These are phyloP conservation scores for Amaranthus hypochondriacus DNA, from an alignment of 148 eudicot genomes.

Conservation along the genomic window DNA sequence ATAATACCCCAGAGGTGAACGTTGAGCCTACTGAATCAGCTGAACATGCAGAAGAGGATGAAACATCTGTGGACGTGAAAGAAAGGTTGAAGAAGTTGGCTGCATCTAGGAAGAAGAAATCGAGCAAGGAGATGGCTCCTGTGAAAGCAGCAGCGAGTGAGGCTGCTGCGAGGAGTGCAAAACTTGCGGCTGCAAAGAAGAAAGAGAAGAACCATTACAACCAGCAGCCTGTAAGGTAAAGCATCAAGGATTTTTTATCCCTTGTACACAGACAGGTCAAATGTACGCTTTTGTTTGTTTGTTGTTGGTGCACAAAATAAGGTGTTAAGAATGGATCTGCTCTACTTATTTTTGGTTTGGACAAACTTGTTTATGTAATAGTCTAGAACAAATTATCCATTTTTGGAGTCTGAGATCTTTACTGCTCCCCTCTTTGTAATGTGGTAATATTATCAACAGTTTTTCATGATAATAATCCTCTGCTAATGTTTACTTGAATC, in stretches of 20 bases:
- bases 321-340: constrained; percentile 20
- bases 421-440: constrained; percentile 16
- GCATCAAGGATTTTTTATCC: neutral
- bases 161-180: constrained; percentile 92
- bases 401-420: constrained; percentile 27
- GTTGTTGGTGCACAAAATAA: constrained; percentile 28
- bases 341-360: constrained; percentile 24
- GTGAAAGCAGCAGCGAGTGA: constrained; percentile 83
- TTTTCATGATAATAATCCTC: constrained; percentile 12
- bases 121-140: constrained; percentile 72
- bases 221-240: constrained; percentile 82
- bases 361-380: constrained; percentile 28
- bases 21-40: constrained; percentile 34
- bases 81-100: constrained; percentile 79
- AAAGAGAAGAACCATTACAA: constrained; percentile 98
- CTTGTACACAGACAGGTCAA: constrained; percentile 25
- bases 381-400: constrained; percentile 19
- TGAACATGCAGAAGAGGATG: constrained; percentile 45
- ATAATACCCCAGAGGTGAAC: constrained; percentile 34
- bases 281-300: constrained; percentile 25
- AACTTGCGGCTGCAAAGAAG: constrained; percentile 93
- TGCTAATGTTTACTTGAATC: constrained; percentile 16
- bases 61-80: constrained; percentile 67
- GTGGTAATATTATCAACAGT: constrained; percentile 21
- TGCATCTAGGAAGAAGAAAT: constrained; percentile 82